Conservation (phyloP, 2,329 filamentous ascomycete genomes). For the Epichloe bromicola region DNA sequence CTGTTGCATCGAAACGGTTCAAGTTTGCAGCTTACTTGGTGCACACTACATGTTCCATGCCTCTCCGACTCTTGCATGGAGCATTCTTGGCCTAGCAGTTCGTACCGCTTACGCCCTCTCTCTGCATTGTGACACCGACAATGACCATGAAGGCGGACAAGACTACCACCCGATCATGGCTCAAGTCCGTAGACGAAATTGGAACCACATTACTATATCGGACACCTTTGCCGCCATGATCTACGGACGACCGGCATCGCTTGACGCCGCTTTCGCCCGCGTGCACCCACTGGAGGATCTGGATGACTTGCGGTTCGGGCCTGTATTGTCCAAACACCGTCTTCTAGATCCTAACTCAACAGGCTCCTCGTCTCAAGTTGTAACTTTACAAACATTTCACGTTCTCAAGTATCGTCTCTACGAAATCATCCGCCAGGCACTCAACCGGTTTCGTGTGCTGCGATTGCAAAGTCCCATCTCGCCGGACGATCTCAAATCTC, state of each 20-base stretch:
- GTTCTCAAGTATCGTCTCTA: conserved; percentile 16
- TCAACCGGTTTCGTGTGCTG: conserved; percentile 15
- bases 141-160: background rate
- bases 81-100: conserved; percentile 7
- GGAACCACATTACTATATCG: conserved; percentile 16
- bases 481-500: conserved; percentile 8
- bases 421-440: conserved; percentile 14
- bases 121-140: conserved; percentile 8
- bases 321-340: conserved; percentile 1
- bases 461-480: conserved; percentile 10
- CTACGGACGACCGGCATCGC: conserved; percentile 16
- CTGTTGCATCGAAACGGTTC: conserved; percentile 3
- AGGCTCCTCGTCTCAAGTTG: background rate
- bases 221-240: conserved; percentile 18
- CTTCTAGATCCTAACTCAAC: background rate
- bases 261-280: conserved; percentile 14
- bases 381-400: conserved; percentile 14
- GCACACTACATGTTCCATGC: conserved; percentile 3
- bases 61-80: conserved; percentile 3
- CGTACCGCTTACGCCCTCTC: conserved; percentile 9
- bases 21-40: conserved; percentile 3
- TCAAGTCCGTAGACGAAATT: conserved; percentile 16
- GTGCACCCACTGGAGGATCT: conserved; percentile 13
- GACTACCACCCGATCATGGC: conserved; percentile 2
- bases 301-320: conserved; percentile 11